A percentile compares a stretch with the other conserved stretches of the same genome.
Conservation (phyloP, 208 protist species). For the Trypanosoma lewisi region DNA sequence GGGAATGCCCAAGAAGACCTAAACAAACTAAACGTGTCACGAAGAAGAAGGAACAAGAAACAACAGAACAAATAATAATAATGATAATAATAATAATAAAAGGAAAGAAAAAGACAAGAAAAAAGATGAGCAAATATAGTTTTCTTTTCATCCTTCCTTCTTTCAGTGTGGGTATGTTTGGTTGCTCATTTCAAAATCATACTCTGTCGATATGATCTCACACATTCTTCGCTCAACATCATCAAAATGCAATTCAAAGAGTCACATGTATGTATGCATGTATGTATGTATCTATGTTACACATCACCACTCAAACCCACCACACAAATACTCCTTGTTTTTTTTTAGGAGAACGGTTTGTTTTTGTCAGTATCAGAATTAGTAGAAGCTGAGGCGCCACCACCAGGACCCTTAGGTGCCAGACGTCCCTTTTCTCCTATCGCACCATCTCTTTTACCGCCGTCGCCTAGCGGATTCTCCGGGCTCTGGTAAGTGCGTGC, state of each 20-base stretch:
- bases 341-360: not conserved
- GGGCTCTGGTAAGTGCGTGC: conserved; percentile 12
- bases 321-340: no score
- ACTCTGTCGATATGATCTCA: no score
- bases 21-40: conserved; percentile 9
- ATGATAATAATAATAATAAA: conserved; percentile 2
- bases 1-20: not conserved
- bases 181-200: no score
- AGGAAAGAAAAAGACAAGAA: conserved; percentile 3
- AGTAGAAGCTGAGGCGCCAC: not conserved
- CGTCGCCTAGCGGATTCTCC: not conserved
- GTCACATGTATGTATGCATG: not conserved
- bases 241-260: no score
- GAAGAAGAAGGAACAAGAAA: conserved; percentile 1
- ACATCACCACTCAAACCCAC: not conserved
- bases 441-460: not conserved
- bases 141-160: not conserved
- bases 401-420: not conserved
- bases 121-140: conserved; percentile 1
- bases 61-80: not conserved
- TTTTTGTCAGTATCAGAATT: not conserved
- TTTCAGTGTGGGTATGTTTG: not conserved
- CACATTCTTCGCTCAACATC: no score
- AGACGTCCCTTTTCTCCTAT: not conserved
- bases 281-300: not conserved